phyloP scores from a whole-genome alignment of 257 asterid genomes.

The Handroanthus guayacan region DNA sequence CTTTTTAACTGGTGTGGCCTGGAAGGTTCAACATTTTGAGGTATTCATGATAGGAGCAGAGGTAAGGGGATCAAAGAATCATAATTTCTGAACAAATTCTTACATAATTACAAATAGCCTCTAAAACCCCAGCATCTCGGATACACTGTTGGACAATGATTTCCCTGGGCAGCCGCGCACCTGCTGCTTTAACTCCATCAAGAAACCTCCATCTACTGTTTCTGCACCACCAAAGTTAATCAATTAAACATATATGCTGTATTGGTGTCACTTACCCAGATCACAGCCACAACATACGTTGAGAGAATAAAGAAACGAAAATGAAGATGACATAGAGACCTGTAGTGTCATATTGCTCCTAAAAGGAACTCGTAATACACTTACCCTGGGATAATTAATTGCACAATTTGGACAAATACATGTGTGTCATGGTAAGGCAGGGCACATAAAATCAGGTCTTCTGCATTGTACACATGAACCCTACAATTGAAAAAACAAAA shows the following conservation, averaged over 20 bases:
- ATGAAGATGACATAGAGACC: background rate
- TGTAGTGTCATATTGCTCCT: background rate
- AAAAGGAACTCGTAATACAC: slow-evolving; percentile 18
- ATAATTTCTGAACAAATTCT: slow-evolving; percentile 33
- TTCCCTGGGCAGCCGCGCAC: slow-evolving; percentile 86
- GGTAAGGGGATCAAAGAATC: slow-evolving; percentile 10
- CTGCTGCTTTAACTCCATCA: slow-evolving; percentile 82
- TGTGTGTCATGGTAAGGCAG: slow-evolving; percentile 93
- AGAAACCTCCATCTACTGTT: slow-evolving; percentile 89
- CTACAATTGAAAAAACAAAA: slow-evolving; percentile 42
- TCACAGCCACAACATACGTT: background rate
- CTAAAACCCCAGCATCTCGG: slow-evolving; percentile 79
- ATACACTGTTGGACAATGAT: slow-evolving; percentile 84
- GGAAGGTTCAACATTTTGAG: slow-evolving; percentile 39
- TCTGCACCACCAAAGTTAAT: slow-evolving; percentile 54
- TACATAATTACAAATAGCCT: slow-evolving; percentile 81
- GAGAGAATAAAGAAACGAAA: slow-evolving; percentile 1
- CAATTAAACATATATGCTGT: slow-evolving; percentile 15
- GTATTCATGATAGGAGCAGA: slow-evolving; percentile 5
- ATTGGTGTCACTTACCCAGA: slow-evolving; percentile 8
- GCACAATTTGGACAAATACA: slow-evolving; percentile 77
- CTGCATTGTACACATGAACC: slow-evolving; percentile 74
- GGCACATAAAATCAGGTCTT: slow-evolving; percentile 82
- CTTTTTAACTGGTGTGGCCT: slow-evolving; percentile 77
- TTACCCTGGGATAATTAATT: slow-evolving; percentile 77